phyloP scores from a whole-genome alignment of 495 filamentous ascomycete genomes.

The Neurospora pannonica region DNA sequence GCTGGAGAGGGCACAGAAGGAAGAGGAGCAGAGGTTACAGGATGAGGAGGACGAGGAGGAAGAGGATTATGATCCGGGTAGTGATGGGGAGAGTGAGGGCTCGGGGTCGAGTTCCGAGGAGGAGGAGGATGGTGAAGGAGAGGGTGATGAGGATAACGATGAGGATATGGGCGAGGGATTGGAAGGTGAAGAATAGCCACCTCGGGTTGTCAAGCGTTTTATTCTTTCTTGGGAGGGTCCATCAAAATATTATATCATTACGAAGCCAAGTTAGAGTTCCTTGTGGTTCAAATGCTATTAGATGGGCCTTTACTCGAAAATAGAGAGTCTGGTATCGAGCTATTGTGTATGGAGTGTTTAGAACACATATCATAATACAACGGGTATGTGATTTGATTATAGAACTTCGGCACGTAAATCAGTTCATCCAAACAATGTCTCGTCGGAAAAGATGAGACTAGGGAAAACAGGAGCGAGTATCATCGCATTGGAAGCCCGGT shows the following conservation, averaged over 20 bases:
- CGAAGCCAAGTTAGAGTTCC: not conserved
- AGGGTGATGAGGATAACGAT: constrained; percentile 37
- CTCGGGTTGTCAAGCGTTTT: not conserved
- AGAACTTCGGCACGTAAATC: not conserved
- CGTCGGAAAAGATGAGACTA: not conserved
- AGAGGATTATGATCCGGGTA: constrained; percentile 82
- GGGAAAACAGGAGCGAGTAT: not conserved
- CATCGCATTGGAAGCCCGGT: not conserved
- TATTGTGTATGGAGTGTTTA: not conserved
- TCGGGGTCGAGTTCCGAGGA: constrained; percentile 45
- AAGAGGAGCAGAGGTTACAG: constrained; percentile 42
- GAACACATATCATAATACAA: not conserved
- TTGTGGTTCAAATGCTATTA: not conserved
- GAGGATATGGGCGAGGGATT: constrained; percentile 33
- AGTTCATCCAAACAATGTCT: not conserved
- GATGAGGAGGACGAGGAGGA: constrained; percentile 76
- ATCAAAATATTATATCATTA: not conserved
- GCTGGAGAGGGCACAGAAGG: constrained; percentile 43
- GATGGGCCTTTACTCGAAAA: not conserved
- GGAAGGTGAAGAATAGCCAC: constrained; percentile 9
- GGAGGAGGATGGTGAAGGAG: constrained; percentile 42
- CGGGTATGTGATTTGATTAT: not conserved
- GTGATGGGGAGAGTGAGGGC: constrained; percentile 64
- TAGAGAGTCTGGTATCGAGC: not conserved
- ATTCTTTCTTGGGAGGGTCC: not conserved